phyloP scores from a whole-genome alignment of 441 rosid genomes.

The Populus hybrid region DNA sequence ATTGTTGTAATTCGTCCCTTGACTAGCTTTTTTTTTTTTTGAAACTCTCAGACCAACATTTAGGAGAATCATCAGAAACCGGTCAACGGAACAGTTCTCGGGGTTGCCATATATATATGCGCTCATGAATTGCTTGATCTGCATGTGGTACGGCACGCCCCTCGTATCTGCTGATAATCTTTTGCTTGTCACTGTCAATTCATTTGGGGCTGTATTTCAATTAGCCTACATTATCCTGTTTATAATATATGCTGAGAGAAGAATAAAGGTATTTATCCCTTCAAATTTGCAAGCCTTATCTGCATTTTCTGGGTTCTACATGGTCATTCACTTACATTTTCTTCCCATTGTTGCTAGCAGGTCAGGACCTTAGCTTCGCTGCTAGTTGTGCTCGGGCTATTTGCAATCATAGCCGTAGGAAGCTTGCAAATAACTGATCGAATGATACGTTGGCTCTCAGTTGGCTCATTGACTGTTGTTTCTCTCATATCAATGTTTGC shows the following conservation, averaged over 20 bases:
- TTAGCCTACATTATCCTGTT: constrained; percentile 43
- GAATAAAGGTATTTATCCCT: constrained; percentile 33
- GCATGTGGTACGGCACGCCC: constrained; percentile 66
- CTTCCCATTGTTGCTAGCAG: constrained; percentile 25
- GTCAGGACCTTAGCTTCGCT: constrained; percentile 47
- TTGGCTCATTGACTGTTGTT: constrained; percentile 49
- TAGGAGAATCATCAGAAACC: constrained; percentile 55
- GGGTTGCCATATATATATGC: constrained; percentile 63
- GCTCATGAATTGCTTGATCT: constrained; percentile 61
- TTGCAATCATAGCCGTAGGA: constrained; percentile 27
- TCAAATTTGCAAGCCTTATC: background rate
- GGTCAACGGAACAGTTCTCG: constrained; percentile 65
- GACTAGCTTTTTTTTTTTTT: background rate
- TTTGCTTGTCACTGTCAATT: constrained; percentile 55
- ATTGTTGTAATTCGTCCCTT: background rate
- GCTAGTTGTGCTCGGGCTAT: constrained; percentile 28
- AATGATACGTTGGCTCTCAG: constrained; percentile 18
- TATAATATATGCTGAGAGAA: constrained; percentile 38
- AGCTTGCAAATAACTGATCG: constrained; percentile 29
- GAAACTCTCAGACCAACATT: constrained; percentile 53
- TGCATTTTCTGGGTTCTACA: background rate
- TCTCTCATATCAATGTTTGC: constrained; percentile 56
- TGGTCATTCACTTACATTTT: background rate
- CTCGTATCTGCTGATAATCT: constrained; percentile 36
- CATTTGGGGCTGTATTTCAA: constrained; percentile 59